Evolutionary conservation across 805 yeast species (phyloP), one percentile per base, ranked within the genome.

Genomic region (Wickerhamomyces pijperi): DNA sequence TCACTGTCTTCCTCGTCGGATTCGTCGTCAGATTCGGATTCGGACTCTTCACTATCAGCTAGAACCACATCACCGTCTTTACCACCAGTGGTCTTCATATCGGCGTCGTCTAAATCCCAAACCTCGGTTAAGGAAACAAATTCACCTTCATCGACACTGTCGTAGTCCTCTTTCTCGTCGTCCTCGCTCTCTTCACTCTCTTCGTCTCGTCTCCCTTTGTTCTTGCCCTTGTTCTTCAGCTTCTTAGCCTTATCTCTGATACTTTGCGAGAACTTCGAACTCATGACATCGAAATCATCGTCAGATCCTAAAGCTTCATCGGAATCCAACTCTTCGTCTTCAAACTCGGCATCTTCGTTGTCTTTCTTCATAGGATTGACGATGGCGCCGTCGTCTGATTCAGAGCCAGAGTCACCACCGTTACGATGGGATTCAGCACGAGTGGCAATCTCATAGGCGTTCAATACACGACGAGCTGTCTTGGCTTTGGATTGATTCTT

Each of bases 291-390:
- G 42, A 70, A 74, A 39, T 77, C 85, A 47, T 82, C 88, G 42
- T 73, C 94, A 0, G 92, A 79, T 1, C 92, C 95, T 42, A 84
- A 60, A 0, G 94, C 95, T 49, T 82, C 95, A 56, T 87, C 96
- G 1, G 95, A 84, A 49, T 81, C 85, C 35, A 82, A 64, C 43
- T 82, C 83, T 51, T 76, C 83, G 50, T 76, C 82, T 36, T 65
- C 74, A 45, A 74, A 63, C 19, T 58, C 62, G 53, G 50, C 29
- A 18, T 43, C 48, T 32, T 37, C 35, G 12, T 18, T 31, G 32
- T 37, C 44, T 14, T 46, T 51, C 42, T 52, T 62, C 35, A 57
- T 49, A 13, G 66, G 54, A 41, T 63, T 63, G 4, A 65, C 60
- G 28, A 65, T 63, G 17, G 65, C 63, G 19, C 64, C 63, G 41